Percentiles rank a stretch among this genome's conserved stretches.
phyloP scores from a whole-genome alignment of 2,329 filamentous ascomycete genomes.

The Rhexocercosporidium sp. region DNA sequence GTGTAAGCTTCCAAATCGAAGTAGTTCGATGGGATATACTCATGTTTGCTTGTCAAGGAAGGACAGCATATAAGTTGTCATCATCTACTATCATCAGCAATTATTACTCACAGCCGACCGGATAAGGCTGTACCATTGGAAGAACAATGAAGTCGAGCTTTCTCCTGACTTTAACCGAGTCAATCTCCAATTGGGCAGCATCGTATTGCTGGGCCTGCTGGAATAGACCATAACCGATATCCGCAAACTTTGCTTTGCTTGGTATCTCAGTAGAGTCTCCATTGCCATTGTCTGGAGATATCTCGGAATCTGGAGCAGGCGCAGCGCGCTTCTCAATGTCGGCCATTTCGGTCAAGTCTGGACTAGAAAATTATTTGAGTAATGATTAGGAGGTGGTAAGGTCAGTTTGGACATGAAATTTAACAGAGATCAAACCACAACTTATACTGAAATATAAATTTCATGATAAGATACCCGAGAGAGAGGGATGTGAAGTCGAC shows the following conservation, averaged over 20 bases:
- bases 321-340: slow-evolving; percentile 10
- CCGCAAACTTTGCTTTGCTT: slow-evolving; percentile 18
- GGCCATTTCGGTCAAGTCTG: not conserved
- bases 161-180: slow-evolving; percentile 41
- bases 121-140: slow-evolving; percentile 41
- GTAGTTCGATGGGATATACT: not conserved
- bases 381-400: no score
- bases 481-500: not conserved
- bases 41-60: not conserved
- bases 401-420: no score
- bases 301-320: not conserved
- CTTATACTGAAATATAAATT: not conserved
- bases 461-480: not conserved
- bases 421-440: no score
- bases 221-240: not conserved
- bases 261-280: slow-evolving; percentile 42
- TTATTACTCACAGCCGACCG: no score
- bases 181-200: slow-evolving; percentile 42
- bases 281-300: slow-evolving; percentile 18
- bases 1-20: not conserved
- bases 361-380: no score
- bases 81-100: not conserved
- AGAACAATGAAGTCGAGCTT: slow-evolving; percentile 47
- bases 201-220: slow-evolving; percentile 34
- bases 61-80: not conserved